A percentile compares a stretch with the other conserved stretches of the same genome.
Conservation (phyloP, 345 rosid genomes). For the rapeseed (Brassica napus) region DNA sequence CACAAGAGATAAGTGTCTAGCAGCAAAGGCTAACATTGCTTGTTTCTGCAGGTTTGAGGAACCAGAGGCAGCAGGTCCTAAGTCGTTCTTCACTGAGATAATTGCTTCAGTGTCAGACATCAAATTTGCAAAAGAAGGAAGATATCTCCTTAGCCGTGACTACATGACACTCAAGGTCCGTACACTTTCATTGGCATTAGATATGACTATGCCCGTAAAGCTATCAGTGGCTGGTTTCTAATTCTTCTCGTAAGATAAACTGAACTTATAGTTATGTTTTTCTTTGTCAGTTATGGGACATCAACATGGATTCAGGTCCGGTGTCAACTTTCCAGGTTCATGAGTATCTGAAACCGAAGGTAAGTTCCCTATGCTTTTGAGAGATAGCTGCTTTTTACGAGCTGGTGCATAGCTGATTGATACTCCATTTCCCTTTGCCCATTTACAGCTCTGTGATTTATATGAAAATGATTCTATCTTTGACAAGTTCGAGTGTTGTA, state of each 20-base stretch:
- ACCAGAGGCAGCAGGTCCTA: slow-evolving; percentile 72
- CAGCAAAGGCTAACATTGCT: slow-evolving; percentile 21
- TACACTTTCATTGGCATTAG: not conserved
- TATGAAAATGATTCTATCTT: slow-evolving; percentile 88
- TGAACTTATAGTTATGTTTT: slow-evolving; percentile 20
- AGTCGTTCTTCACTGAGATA: slow-evolving; percentile 92
- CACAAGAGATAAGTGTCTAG: too few species aligned
- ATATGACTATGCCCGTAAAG: not conserved
- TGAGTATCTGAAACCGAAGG: slow-evolving; percentile 90
- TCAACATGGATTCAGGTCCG: slow-evolving; percentile 98
- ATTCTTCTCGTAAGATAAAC: not conserved
- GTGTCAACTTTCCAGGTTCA: slow-evolving; percentile 94
- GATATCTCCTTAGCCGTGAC: slow-evolving; percentile 90
- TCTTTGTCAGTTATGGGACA: slow-evolving; percentile 75
- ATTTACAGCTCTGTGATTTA: slow-evolving; percentile 87
- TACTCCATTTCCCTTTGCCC: slow-evolving; percentile 17
- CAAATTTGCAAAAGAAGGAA: slow-evolving; percentile 86
- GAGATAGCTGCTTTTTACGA: slow-evolving; percentile 26
- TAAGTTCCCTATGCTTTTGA: slow-evolving; percentile 32
- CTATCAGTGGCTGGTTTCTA: slow-evolving; percentile 10
- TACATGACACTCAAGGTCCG: slow-evolving; percentile 95
- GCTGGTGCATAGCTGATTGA: slow-evolving; percentile 20
- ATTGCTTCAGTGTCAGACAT: slow-evolving; percentile 94
- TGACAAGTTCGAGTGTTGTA: slow-evolving; percentile 97
- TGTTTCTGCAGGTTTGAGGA: slow-evolving; percentile 72